Percentiles rank a stretch among this genome's conserved stretches.
Conservation (phyloP, 306 rosid genomes). For the Cucumis cinereus region DNA sequence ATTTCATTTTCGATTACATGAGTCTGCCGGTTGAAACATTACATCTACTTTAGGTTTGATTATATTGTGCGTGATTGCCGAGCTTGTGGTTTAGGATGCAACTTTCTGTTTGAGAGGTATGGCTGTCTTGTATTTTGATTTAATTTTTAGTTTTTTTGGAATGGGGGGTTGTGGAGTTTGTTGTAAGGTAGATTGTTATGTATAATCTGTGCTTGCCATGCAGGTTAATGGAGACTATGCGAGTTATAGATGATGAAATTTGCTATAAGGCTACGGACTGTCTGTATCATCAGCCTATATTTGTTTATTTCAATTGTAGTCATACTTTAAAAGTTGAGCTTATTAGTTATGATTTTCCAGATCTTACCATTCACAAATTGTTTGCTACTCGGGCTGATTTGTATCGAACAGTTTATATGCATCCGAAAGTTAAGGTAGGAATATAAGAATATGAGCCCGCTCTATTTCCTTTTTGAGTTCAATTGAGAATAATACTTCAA, state of each 20-base stretch:
- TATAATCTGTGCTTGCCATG: constrained; percentile 11
- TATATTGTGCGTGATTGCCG: constrained; percentile 82
- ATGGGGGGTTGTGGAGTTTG: background rate
- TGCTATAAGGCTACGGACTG: constrained; percentile 84
- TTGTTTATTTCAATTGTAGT: constrained; percentile 6
- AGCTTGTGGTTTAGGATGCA: constrained; percentile 88
- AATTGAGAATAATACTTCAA: background rate
- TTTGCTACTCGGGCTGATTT: constrained; percentile 90
- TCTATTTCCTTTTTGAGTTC: too few relatives aligned
- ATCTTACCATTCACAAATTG: constrained; percentile 79
- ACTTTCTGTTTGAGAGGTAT: constrained; percentile 78
- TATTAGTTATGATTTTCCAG: constrained; percentile 32
- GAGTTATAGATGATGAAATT: constrained; percentile 78
- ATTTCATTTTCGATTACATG: background rate
- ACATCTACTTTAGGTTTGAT: constrained; percentile 53
- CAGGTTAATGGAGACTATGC: constrained; percentile 89
- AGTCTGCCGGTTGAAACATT: constrained; percentile 2
- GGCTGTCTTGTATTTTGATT: background rate
- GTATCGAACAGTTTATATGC: constrained; percentile 77
- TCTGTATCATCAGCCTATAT: constrained; percentile 24
- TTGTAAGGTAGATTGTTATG: constrained; percentile 3
- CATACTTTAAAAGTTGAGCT: constrained; percentile 12
- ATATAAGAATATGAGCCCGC: background rate
- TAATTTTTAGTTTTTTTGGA: background rate
- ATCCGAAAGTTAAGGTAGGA: constrained; percentile 85